These are phyloP conservation scores for Tolypocladium capitatum DNA, from an alignment of 2,329 filamentous ascomycete species.

Conservation along the genomic window DNA sequence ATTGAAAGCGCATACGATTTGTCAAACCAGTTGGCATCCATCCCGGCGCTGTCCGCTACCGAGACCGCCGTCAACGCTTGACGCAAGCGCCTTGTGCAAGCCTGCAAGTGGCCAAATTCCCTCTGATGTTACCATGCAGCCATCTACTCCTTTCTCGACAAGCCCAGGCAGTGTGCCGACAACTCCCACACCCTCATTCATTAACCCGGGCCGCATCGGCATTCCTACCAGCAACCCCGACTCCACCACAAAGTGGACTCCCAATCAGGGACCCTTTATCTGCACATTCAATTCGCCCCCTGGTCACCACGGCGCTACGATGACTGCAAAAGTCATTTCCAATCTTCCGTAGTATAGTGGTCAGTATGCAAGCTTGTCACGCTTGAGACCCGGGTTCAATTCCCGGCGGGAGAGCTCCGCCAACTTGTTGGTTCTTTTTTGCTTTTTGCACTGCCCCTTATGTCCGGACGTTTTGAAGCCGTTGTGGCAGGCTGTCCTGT, in stretches of 20 bases:
- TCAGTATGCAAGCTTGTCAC: slow-evolving; percentile 5
- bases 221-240: no score
- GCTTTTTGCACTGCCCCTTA: not conserved
- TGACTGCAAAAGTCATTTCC: not conserved
- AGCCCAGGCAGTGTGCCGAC: no score
- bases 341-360: slow-evolving; percentile 5
- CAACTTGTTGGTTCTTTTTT: not conserved
- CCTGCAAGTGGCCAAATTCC: no score
- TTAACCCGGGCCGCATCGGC: no score
- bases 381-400: slow-evolving; percentile 5
- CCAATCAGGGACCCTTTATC: not conserved
- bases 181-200: no score
- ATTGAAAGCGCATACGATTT: no score
- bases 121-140: no score
- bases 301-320: not conserved
- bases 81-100: no score
- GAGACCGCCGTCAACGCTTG: no score
- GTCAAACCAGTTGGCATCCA: no score
- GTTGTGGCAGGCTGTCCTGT: no score
- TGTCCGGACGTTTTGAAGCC: not conserved
- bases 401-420: slow-evolving; percentile 5
- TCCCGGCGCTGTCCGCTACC: not conserved
- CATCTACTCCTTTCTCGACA: no score
- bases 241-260: not conserved
- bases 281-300: not conserved